These are phyloP conservation scores for Echeveria elegans DNA, from an alignment of 164 flowering plant genomes.

Conservation along the genomic window DNA sequence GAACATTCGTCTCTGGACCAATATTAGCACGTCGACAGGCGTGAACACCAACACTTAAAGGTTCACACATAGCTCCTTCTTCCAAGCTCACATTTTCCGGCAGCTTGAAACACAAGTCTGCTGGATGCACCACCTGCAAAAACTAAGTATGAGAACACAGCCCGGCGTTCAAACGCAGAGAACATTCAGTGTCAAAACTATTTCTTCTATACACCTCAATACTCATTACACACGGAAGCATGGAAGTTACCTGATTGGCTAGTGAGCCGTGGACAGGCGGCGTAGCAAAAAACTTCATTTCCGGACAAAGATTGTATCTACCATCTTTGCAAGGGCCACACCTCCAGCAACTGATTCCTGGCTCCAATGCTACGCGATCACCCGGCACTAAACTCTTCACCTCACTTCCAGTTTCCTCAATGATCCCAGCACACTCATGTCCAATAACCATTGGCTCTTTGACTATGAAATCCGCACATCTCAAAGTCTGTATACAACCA, in stretches of 20 bases:
- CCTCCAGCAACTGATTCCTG: slow-evolving; percentile 75
- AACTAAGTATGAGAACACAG: neutral
- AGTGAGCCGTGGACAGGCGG: slow-evolving; percentile 88
- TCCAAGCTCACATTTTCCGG: slow-evolving; percentile 93
- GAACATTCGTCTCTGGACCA: slow-evolving; percentile 73
- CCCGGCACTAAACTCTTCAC: slow-evolving; percentile 59
- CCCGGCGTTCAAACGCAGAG: neutral
- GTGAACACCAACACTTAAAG: slow-evolving; percentile 91
- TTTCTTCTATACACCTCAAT: neutral
- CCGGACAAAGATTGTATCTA: slow-evolving; percentile 83
- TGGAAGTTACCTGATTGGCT: slow-evolving; percentile 59
- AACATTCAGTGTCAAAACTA: no score
- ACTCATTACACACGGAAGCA: neutral
- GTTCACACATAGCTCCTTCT: slow-evolving; percentile 99
- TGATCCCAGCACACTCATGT: slow-evolving; percentile 90
- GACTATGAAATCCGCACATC: slow-evolving; percentile 59
- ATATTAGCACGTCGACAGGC: slow-evolving; percentile 80
- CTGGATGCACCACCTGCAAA: slow-evolving; percentile 78
- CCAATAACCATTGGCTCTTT: slow-evolving; percentile 98
- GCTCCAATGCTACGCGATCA: slow-evolving; percentile 91
- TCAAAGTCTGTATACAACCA: slow-evolving; percentile 38
- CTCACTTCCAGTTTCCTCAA: slow-evolving; percentile 77
- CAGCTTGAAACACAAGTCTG: slow-evolving; percentile 78
- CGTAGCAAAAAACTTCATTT: slow-evolving; percentile 92
- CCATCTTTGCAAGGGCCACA: slow-evolving; percentile 69